phyloP scores from a whole-genome alignment of 2,329 filamentous ascomycete genomes.

The Xylariaceae sp. region DNA sequence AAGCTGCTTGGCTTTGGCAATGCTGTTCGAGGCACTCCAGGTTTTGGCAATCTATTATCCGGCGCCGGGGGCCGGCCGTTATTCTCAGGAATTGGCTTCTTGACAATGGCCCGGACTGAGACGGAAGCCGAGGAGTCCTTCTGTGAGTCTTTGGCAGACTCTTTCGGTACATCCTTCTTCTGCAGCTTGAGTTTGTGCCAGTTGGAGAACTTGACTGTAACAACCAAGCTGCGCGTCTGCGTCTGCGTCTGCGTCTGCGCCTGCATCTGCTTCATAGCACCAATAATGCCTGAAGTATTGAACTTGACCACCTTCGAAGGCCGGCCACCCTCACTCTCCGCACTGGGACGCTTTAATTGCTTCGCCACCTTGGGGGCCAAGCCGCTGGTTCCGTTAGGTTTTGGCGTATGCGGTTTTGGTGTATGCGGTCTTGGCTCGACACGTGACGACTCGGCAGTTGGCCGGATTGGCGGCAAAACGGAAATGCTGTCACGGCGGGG shows the following conservation, averaged over 20 bases:
- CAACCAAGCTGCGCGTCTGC: conserved; percentile 17
- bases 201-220: conserved; percentile 26
- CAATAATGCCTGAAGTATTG: conserved; percentile 24
- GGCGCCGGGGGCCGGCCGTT: not conserved
- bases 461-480: conserved; percentile 25
- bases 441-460: conserved; percentile 24
- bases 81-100: conserved; percentile 21
- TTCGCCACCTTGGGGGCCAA: conserved; percentile 16
- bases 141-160: too few species aligned
- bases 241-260: too few species aligned
- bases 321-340: conserved; percentile 25
- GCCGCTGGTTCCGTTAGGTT: conserved; percentile 19
- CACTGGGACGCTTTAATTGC: conserved; percentile 25
- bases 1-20: not conserved
- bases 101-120: conserved; percentile 27
- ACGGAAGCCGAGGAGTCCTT: conserved; percentile 20
- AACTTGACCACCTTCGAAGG: conserved; percentile 32
- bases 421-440: conserved; percentile 18
- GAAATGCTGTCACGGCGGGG: conserved; percentile 27
- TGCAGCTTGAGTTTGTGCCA: conserved; percentile 24
- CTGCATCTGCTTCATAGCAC: conserved; percentile 19
- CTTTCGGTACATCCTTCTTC: too few species aligned
- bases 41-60: not conserved
- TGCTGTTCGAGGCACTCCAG: conserved; percentile 6
- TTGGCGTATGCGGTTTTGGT: conserved; percentile 15